phyloP scores from a whole-genome alignment of 441 rosid species.

The Breynia disticha region DNA sequence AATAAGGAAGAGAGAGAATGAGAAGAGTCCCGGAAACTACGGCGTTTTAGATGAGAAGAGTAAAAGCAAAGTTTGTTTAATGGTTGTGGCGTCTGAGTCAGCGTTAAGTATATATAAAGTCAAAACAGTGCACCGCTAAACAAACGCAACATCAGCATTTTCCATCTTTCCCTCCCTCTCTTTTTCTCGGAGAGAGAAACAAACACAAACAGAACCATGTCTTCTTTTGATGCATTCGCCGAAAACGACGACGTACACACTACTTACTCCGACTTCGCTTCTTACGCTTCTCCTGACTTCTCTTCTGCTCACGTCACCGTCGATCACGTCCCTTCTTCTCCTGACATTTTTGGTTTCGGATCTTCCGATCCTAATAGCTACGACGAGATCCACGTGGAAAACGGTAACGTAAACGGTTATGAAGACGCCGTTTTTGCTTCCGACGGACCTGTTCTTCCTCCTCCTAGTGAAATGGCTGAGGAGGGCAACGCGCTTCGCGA shows the following conservation, averaged over 20 bases:
- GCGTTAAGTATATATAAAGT: conserved; percentile 17
- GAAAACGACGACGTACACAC: conserved; percentile 28
- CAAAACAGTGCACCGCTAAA: not conserved
- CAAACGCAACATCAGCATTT: too few species aligned
- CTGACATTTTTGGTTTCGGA: conserved; percentile 47
- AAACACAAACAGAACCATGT: conserved; percentile 15
- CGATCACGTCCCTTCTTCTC: conserved; percentile 36
- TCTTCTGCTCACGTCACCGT: conserved; percentile 27
- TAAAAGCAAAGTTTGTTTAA: conserved; percentile 3
- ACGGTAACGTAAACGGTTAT: conserved; percentile 41
- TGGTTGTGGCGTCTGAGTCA: conserved; percentile 3
- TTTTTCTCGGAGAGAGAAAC: conserved; percentile 1
- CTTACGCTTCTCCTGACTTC: not conserved
- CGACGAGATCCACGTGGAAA: conserved; percentile 36
- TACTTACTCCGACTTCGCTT: conserved; percentile 42
- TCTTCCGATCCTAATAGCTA: conserved; percentile 38
- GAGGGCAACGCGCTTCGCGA: conserved; percentile 64
- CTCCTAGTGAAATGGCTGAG: conserved; percentile 58
- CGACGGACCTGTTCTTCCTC: conserved; percentile 68
- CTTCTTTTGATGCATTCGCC: conserved; percentile 52
- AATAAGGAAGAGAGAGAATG: not conserved
- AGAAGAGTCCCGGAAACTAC: not conserved
- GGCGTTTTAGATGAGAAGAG: not conserved
- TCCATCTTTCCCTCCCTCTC: conserved; percentile 5
- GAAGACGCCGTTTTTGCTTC: conserved; percentile 33